Evolutionary conservation across 306 rosid species (phyloP).

Genomic region (Fragaria nilgerrensis): DNA sequence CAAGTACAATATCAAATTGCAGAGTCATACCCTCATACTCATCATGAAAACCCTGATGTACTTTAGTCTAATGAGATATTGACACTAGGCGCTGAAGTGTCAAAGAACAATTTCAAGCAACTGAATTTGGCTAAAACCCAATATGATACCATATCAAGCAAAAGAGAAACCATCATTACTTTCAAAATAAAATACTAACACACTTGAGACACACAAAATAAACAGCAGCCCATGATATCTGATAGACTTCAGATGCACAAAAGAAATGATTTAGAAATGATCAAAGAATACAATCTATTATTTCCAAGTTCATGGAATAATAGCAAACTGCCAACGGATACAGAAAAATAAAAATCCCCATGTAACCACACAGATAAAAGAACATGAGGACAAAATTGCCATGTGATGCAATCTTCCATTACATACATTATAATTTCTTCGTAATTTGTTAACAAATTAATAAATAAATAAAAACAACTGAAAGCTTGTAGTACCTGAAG

Average conservation of each 20-base stretch:
- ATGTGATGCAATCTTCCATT: neutral
- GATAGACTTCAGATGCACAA: neutral
- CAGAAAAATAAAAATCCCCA: neutral
- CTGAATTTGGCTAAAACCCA: neutral
- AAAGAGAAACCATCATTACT: neutral
- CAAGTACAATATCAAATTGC: neutral
- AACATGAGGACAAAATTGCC: neutral
- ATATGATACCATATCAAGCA: too few species aligned
- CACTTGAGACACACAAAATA: neutral
- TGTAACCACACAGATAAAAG: neutral
- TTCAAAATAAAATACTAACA: neutral
- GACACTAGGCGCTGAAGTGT: neutral
- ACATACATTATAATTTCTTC: neutral
- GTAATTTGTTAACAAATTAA: neutral
- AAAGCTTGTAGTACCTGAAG: conserved; percentile 56
- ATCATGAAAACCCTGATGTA: neutral
- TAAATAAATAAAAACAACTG: neutral
- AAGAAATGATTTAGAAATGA: neutral
- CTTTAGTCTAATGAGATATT: neutral
- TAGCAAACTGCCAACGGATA: neutral
- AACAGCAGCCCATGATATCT: too few species aligned
- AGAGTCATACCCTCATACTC: neutral
- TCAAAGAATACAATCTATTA: neutral
- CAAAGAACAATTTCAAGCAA: neutral
- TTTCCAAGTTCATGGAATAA: conserved; percentile 1